Evolutionary conservation across 495 filamentous ascomycete species (phyloP).

Genomic region (Podospora appendiculata): DNA sequence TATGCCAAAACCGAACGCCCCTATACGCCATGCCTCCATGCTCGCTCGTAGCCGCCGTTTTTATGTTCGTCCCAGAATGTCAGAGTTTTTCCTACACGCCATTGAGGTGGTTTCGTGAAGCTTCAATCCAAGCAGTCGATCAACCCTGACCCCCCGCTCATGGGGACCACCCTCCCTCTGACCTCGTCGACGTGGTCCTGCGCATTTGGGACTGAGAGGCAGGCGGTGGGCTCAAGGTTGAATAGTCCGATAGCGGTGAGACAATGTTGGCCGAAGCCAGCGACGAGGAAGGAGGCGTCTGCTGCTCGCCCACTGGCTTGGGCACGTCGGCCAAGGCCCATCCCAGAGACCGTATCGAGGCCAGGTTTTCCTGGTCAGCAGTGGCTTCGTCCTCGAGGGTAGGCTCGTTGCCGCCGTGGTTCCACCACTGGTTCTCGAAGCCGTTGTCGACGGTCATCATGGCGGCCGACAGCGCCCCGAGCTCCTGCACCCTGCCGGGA

Average conservation of each 20-base stretch:
- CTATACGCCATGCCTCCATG: no score
- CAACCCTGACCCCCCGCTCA: no score
- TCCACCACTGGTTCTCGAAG: constrained; percentile 46
- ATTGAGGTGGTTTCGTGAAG: no score
- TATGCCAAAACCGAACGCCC: no score
- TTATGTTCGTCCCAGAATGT: no score
- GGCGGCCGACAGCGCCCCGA: constrained; percentile 41
- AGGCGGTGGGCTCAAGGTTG: constrained; percentile 6
- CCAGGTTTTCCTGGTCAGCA: neutral
- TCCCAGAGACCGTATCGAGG: constrained; percentile 5
- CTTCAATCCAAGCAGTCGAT: no score
- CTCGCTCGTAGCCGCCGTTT: no score
- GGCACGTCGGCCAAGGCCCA: constrained; percentile 6
- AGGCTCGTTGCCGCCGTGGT: constrained; percentile 22
- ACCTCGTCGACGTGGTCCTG: neutral
- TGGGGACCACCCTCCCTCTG: neutral
- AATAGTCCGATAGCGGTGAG: constrained; percentile 12
- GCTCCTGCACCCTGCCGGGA: constrained; percentile 25
- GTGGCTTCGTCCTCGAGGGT: neutral
- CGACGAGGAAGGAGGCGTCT: neutral
- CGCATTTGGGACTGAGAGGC: neutral
- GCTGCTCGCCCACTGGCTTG: neutral
- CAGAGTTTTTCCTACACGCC: no score
- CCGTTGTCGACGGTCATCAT: constrained; percentile 52
- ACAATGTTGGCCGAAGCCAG: constrained; percentile 1